Percentiles rank a stretch among this genome's conserved stretches.
Evolutionary conservation across 2,329 filamentous ascomycete species (phyloP).

Genomic region (Chaetomiaceae sp.): DNA sequence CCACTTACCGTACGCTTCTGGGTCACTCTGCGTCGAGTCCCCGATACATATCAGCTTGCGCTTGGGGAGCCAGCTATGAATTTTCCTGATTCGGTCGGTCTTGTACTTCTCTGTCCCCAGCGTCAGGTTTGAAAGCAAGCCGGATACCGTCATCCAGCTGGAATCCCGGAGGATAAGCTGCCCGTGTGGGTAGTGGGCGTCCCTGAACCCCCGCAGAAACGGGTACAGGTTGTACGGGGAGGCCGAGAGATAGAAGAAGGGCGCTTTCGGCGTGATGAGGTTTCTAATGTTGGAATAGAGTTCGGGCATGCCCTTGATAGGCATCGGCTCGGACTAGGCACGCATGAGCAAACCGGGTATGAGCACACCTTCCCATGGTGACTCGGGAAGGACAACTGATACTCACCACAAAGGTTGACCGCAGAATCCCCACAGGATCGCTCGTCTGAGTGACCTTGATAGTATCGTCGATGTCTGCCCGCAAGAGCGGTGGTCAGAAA

Average conservation of each 20-base stretch:
- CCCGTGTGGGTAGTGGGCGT: slow-evolving; percentile 65
- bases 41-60: slow-evolving; percentile 79
- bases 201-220: slow-evolving; percentile 70
- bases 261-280: slow-evolving; percentile 49
- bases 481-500: too few species aligned
- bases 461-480: slow-evolving; percentile 86
- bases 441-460: slow-evolving; percentile 87
- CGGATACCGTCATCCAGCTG: slow-evolving; percentile 77
- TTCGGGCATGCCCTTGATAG: slow-evolving; percentile 75
- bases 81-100: slow-evolving; percentile 67
- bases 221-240: slow-evolving; percentile 93
- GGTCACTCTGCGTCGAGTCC: slow-evolving; percentile 86
- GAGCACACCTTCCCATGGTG: neutral
- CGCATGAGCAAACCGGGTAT: neutral
- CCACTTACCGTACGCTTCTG: slow-evolving; percentile 74
- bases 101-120: slow-evolving; percentile 83
- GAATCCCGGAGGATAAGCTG: slow-evolving; percentile 80
- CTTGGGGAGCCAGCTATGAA: slow-evolving; percentile 71
- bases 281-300: slow-evolving; percentile 64
- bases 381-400: neutral
- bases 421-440: slow-evolving; percentile 72
- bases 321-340: slow-evolving; percentile 54
- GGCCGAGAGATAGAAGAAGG: slow-evolving; percentile 90
- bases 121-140: slow-evolving; percentile 72
- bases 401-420: slow-evolving; percentile 65